Percentiles rank a stretch among this genome's conserved stretches.
phyloP scores from a whole-genome alignment of 768 basidiomycete species.

The Tylopilus felleus region DNA sequence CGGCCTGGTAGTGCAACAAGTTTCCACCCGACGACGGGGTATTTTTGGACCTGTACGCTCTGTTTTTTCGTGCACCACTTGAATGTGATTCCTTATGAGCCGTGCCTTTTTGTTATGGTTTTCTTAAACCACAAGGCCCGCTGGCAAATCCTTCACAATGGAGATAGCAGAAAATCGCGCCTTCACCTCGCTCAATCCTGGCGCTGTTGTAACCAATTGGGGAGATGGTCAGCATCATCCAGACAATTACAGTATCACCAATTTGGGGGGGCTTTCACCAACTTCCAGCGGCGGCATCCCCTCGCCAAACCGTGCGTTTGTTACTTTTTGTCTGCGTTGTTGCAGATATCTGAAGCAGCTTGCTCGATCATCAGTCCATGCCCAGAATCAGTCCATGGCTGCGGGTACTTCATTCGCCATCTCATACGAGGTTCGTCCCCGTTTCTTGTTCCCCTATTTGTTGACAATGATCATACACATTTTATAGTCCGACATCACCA shows the following conservation, averaged over 20 bases:
- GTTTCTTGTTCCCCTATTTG: background rate
- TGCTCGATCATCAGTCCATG: constrained; percentile 7
- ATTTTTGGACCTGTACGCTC: constrained; percentile 11
- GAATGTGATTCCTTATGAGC: background rate
- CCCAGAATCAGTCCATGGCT: constrained; percentile 7
- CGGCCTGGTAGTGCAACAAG: background rate
- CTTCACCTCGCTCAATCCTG: background rate
- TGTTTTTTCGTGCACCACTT: background rate
- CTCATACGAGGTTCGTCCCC: constrained; percentile 13
- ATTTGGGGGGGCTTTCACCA: background rate
- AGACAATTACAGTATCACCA: background rate
- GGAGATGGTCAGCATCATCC: constrained; percentile 4
- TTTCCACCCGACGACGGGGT: background rate
- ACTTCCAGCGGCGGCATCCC: background rate
- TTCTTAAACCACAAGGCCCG: background rate
- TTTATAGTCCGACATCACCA: background rate
- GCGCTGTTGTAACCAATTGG: background rate
- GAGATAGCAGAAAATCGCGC: constrained; percentile 9
- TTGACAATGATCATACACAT: background rate
- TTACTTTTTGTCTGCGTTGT: background rate
- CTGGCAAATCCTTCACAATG: background rate
- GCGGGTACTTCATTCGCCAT: constrained; percentile 10
- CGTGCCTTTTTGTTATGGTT: background rate
- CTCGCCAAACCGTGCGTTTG: constrained; percentile 13
- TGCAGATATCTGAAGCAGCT: background rate